Base-by-base conservation (phyloP, 2,329 filamentous ascomycete species). In the Emergomyces pasteurianus region DNA sequence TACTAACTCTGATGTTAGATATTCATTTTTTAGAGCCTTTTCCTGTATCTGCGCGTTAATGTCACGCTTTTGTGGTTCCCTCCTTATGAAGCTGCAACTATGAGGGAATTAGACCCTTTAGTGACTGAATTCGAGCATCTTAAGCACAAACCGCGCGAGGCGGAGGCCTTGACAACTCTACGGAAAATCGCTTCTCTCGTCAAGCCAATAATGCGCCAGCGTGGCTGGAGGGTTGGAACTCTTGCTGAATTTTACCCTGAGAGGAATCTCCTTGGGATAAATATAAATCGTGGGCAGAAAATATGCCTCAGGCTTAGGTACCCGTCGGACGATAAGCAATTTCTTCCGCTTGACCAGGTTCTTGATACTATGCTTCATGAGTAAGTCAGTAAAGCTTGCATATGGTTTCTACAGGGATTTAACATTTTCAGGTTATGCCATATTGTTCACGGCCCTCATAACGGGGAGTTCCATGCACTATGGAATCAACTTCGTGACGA, bases 301-400 rank as follows among this genome's bases (percentile, higher is more conserved):
- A 95, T 97, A 65, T 88, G 89, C 65, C 79, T 97, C 26, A 85
- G 92, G 50, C 78, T 97, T 62, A 86, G 92, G 60, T 87, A 94
- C 73, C 79, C 88, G 6, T 80, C 83, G 67, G 89, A 95, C 71
- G 80, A 83, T 10, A 84, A 79, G 46, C 86, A 90, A 67, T 97
- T 97, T 69, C 74, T 96, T 23, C 86, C 88, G 0, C 76, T 92
- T 61, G 90, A 96, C 69, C 79, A 88, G 65, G 81, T 96, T 8
- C 80, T 90, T 50, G 91, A 96, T 73, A 97, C 92, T 0, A 88
- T 97, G 85, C 83, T 97, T 23, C 92, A 97, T 71, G 92, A 97
- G 78, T 80, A 67, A 70, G 76, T 71, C 42, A 28, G 9, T 16
- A 58, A 38, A 9, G 28, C 6, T 49, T 36, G 46, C 61, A 59